These are phyloP conservation scores for Naganishia cerealis DNA, from an alignment of 1,284 basidiomycete genomes.

Conservation along the genomic window DNA sequence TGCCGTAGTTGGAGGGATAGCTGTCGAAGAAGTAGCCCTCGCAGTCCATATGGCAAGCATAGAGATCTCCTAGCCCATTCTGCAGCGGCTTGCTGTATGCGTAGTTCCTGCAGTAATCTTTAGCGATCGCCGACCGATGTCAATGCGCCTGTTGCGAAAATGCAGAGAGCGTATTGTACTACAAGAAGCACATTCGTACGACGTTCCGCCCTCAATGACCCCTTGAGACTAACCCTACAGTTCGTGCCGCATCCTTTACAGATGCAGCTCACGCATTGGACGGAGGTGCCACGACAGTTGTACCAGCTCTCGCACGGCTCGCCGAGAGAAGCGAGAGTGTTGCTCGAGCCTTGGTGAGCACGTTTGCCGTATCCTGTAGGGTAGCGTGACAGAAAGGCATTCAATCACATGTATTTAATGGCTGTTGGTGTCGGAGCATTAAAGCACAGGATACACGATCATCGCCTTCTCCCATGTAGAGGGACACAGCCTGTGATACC, in stretches of 20 bases:
- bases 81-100: not conserved
- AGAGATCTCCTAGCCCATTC: not conserved
- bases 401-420: not conserved
- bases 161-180: not conserved
- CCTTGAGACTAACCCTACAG: not conserved
- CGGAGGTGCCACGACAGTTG: not conserved
- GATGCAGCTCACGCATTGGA: constrained; percentile 12
- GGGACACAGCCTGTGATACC: too few species aligned
- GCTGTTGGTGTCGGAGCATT: not conserved
- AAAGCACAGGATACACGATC: not conserved
- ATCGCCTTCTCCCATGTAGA: not conserved
- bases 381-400: not conserved
- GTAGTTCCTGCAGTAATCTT: constrained; percentile 5
- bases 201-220: not conserved
- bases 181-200: constrained; percentile 14
- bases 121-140: not conserved
- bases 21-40: not conserved
- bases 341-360: not conserved
- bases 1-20: not conserved
- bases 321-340: not conserved
- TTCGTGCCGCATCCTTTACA: not conserved
- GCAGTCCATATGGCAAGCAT: not conserved
- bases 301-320: constrained; percentile 2
- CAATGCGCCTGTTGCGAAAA: not conserved
- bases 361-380: constrained; percentile 2